phyloP scores from a whole-genome alignment of 1,284 basidiomycete genomes.

The Tilletia horrida region DNA sequence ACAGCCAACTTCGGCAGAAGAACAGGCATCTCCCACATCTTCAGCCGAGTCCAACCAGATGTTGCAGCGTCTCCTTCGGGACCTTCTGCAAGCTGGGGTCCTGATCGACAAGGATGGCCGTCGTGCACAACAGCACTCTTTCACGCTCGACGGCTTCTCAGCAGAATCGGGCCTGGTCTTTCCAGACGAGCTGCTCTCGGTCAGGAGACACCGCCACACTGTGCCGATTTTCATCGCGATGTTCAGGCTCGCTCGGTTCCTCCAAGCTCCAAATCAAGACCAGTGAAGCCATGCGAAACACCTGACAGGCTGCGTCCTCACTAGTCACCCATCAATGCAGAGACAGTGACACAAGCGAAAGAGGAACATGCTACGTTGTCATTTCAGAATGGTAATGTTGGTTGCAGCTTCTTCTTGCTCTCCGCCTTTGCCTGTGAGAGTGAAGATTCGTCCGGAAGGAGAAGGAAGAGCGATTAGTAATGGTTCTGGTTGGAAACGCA shows the following conservation, averaged over 20 bases:
- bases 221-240: neutral
- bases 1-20: too few species aligned
- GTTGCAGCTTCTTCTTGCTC: constrained; percentile 13
- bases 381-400: constrained; percentile 14
- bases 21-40: too few species aligned
- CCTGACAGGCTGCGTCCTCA: too few species aligned
- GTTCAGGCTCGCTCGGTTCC: constrained; percentile 1
- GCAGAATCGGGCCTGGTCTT: too few species aligned
- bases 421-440: constrained; percentile 3
- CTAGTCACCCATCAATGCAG: neutral
- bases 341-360: neutral
- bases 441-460: neutral
- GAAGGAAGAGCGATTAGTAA: neutral
- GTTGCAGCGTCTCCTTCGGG: too few species aligned
- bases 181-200: too few species aligned
- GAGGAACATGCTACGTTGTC: neutral
- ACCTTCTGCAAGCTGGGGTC: too few species aligned
- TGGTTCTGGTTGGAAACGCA: neutral
- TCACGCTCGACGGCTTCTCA: too few species aligned
- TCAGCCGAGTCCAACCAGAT: too few species aligned
- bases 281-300: neutral
- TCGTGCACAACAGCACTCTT: too few species aligned
- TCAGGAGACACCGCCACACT: neutral
- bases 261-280: neutral
- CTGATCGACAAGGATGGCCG: too few species aligned